phyloP scores from a whole-genome alignment of 2,329 filamentous ascomycete species.

The Colletotrichum noveboracense region DNA sequence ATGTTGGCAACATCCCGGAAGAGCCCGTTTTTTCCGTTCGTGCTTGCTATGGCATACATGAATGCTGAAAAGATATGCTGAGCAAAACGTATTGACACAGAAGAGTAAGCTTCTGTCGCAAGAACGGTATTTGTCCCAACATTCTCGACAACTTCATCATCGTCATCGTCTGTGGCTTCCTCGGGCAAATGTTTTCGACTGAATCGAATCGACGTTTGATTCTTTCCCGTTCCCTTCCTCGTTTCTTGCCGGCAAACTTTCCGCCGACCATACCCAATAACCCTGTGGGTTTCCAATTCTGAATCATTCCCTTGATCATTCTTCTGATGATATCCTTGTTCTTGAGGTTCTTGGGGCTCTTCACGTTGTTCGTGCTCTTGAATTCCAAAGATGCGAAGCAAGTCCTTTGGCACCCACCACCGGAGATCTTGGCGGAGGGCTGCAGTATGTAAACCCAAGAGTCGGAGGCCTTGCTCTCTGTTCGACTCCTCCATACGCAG shows the following conservation, averaged over 20 bases:
- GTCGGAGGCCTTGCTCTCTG: neutral
- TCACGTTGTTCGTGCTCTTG: neutral
- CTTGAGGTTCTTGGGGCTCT: neutral
- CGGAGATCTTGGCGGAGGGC: neutral
- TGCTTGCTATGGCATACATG: neutral
- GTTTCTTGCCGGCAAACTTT: neutral
- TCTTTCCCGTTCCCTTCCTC: too few species aligned
- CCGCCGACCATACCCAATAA: neutral
- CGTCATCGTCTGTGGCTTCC: too few species aligned
- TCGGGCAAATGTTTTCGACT: too few species aligned
- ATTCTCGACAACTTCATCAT: too few species aligned
- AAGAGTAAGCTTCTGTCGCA: neutral
- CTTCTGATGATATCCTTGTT: too few species aligned
- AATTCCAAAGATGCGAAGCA: neutral
- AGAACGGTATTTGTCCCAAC: neutral
- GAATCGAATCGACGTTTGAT: too few species aligned
- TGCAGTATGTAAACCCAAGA: neutral
- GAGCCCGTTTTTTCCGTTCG: rapidly evolving
- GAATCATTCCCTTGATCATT: rapidly evolving
- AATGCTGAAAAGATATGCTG: neutral
- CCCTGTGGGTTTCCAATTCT: neutral
- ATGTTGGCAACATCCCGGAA: neutral
- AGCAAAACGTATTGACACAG: neutral
- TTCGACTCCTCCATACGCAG: neutral
- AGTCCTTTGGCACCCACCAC: neutral